A percentile compares a stretch with the other conserved stretches of the same genome.
These are phyloP conservation scores for Acanthamoeba lenticulata DNA, from an alignment of 208 protist genomes.

Conservation along the genomic window DNA sequence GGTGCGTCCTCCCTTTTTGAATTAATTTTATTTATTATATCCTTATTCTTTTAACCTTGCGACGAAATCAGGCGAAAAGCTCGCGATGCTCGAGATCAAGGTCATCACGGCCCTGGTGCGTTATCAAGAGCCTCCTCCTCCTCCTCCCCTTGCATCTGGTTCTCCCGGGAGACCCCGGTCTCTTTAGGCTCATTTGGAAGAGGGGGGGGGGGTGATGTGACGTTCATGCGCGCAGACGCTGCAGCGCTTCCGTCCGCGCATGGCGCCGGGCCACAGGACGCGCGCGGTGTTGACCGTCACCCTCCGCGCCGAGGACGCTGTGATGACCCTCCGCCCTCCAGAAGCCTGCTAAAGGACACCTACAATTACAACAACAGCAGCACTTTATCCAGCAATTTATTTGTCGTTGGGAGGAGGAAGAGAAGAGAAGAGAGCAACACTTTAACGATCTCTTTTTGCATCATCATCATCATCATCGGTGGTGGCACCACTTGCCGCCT, in stretches of 20 bases:
- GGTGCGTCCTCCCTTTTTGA: background rate
- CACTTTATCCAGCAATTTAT: too few relatives aligned
- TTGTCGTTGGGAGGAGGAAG: too few relatives aligned
- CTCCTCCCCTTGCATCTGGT: background rate
- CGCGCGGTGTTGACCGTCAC: background rate
- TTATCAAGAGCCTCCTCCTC: background rate
- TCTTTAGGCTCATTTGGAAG: background rate
- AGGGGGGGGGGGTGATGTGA: background rate
- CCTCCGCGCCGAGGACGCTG: conserved; percentile 22
- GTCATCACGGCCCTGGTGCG: conserved; percentile 21
- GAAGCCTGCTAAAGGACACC: too few relatives aligned
- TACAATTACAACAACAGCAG: too few relatives aligned
- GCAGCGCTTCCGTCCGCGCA: background rate
- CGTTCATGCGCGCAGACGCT: background rate
- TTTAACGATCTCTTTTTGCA: too few relatives aligned
- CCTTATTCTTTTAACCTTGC: background rate
- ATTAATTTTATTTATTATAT: background rate
- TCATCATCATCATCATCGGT: too few relatives aligned
- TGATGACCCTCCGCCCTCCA: conserved; percentile 32
- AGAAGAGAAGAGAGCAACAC: too few relatives aligned
- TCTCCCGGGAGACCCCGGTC: background rate
- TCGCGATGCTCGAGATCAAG: conserved; percentile 56
- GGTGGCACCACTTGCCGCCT: too few relatives aligned
- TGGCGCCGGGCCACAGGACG: background rate
- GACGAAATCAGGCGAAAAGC: conserved; percentile 4